A percentile compares a stretch with the other conserved stretches of the same genome.
Conservation (phyloP, 805 yeast species). For the Candida saitoana region DNA sequence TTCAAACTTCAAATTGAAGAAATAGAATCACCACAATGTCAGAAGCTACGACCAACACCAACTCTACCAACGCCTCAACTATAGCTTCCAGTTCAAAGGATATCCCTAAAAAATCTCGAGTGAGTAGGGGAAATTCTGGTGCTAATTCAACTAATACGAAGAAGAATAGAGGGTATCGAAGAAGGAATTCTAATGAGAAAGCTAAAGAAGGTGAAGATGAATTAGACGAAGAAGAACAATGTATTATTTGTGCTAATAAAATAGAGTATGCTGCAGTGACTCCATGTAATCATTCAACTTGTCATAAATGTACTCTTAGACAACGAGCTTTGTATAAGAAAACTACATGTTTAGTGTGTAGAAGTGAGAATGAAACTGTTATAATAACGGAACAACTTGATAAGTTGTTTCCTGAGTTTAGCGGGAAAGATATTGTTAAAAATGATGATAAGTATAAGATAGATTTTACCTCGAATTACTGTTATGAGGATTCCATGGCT, state of each 20-base stretch:
- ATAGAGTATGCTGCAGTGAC: constrained; percentile 63
- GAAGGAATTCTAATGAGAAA: constrained; percentile 2
- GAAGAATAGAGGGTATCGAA: constrained; percentile 7
- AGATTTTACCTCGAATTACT: constrained; percentile 53
- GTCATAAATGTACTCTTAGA: constrained; percentile 78
- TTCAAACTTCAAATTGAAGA: too few species aligned
- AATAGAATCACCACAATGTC: background rate
- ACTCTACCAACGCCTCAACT: background rate
- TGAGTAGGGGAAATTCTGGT: constrained; percentile 4
- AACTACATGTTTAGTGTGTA: constrained; percentile 75
- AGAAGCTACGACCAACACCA: background rate
- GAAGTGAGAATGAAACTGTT: constrained; percentile 59
- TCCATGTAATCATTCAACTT: constrained; percentile 80
- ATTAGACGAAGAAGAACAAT: constrained; percentile 40
- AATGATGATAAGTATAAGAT: constrained; percentile 48
- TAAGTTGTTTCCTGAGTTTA: constrained; percentile 36
- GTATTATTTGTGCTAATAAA: constrained; percentile 82
- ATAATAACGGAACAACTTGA: constrained; percentile 51
- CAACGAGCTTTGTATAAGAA: constrained; percentile 77
- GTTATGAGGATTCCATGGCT: constrained; percentile 44
- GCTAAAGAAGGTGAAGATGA: constrained; percentile 19
- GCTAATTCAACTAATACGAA: background rate
- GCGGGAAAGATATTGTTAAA: constrained; percentile 25
- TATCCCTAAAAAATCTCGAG: constrained; percentile 10
- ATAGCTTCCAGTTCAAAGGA: background rate